Conservation (phyloP, 2,329 filamentous ascomycete species). For the Spiromastix sp. region DNA sequence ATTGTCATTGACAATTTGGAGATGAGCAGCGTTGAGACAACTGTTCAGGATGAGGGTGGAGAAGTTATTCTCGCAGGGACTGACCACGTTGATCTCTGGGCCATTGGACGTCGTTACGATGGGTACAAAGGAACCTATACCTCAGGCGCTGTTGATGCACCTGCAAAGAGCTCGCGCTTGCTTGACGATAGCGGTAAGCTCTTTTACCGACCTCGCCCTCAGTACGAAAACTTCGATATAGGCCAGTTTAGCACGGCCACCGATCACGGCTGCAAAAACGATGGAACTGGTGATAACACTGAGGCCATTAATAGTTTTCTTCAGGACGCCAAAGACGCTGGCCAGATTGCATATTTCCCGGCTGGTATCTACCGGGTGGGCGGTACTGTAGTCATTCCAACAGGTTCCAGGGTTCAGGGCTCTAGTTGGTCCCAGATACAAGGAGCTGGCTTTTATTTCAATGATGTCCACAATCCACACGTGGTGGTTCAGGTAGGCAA, state of each 20-base stretch:
- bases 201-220: constrained; percentile 4
- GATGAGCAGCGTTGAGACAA: constrained; percentile 35
- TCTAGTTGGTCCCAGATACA: constrained; percentile 36
- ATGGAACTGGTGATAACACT: constrained; percentile 5
- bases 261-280: constrained; percentile 3
- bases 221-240: constrained; percentile 1
- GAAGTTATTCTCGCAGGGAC: constrained; percentile 2
- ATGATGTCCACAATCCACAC: constrained; percentile 16
- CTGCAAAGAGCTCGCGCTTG: neutral
- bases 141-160: constrained; percentile 3
- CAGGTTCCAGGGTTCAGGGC: constrained; percentile 47
- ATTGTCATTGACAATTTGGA: constrained; percentile 39
- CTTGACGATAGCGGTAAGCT: constrained; percentile 3
- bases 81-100: constrained; percentile 2
- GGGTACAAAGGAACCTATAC: constrained; percentile 4
- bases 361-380: constrained; percentile 63
- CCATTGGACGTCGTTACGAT: constrained; percentile 4
- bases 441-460: constrained; percentile 19
- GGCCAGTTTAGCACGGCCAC: constrained; percentile 5
- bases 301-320: constrained; percentile 5
- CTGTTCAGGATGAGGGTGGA: constrained; percentile 16
- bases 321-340: constrained; percentile 3
- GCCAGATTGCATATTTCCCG: constrained; percentile 62
- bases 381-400: constrained; percentile 58
- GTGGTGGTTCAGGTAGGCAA: constrained; percentile 16